A percentile compares a stretch with the other conserved stretches of the same genome.
These are phyloP conservation scores for Gracilaria vermiculophylla DNA, from an alignment of 23 red algal genomes.

Conservation along the genomic window DNA sequence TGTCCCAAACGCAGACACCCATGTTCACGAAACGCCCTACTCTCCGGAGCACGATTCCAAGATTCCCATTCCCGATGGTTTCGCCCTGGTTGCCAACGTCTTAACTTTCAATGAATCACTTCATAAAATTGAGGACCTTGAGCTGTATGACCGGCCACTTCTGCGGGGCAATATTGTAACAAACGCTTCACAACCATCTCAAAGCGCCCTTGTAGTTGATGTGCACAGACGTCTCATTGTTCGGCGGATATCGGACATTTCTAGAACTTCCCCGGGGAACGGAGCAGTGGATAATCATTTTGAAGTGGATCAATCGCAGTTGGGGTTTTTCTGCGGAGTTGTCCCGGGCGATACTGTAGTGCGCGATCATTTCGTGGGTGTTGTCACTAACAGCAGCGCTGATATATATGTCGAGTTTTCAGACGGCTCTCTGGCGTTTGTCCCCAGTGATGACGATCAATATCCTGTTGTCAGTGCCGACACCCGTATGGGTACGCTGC, in stretches of 20 bases:
- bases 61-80: constrained; percentile 30
- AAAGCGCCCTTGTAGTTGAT: constrained; percentile 24
- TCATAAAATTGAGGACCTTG: constrained; percentile 15
- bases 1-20: constrained; percentile 1
- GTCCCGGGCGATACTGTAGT: constrained; percentile 47
- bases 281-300: not conserved
- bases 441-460: constrained; percentile 21
- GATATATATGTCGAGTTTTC: constrained; percentile 46
- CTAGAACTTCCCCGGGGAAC: not conserved
- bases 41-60: not conserved
- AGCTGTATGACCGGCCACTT: constrained; percentile 21
- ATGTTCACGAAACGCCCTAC: constrained; percentile 2
- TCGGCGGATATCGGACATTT: constrained; percentile 12
- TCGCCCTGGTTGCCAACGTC: constrained; percentile 13
- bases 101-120: not conserved
- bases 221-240: constrained; percentile 33
- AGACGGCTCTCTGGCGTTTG: constrained; percentile 12
- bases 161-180: constrained; percentile 9
- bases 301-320: not conserved
- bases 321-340: constrained; percentile 61
- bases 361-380: not conserved
- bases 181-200: not conserved
- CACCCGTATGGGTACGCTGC: not conserved
- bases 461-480: constrained; percentile 9
- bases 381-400: constrained; percentile 30